Conservation (phyloP, 331 rosid species). For the Rhamnella rubrinervis region DNA sequence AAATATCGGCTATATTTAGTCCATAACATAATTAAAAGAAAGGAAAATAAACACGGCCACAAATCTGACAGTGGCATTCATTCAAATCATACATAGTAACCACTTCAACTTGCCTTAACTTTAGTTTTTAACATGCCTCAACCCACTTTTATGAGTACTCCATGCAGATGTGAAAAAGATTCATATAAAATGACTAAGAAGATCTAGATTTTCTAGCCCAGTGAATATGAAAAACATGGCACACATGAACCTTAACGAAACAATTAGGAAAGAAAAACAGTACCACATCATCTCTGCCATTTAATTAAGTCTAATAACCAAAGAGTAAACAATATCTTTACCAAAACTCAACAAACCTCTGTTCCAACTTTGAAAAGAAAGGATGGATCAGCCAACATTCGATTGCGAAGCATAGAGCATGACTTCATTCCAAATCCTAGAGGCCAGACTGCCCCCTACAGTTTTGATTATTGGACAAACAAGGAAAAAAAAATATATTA, state of each 20-base stretch:
- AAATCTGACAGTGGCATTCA: not conserved
- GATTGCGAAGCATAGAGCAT: conserved; percentile 76
- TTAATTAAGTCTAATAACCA: not conserved
- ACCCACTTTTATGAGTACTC: not conserved
- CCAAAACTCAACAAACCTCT: conserved; percentile 63
- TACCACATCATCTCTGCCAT: not conserved
- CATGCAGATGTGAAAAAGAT: not conserved
- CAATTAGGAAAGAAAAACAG: no score
- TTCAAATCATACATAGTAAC: not conserved
- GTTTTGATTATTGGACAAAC: not conserved
- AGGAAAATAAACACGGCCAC: no score
- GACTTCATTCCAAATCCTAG: conserved; percentile 68
- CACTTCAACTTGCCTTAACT: not conserved
- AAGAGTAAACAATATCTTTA: not conserved
- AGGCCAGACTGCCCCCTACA: conserved; percentile 72
- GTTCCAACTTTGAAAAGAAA: conserved; percentile 92
- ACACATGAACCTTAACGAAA: not conserved
- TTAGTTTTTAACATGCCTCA: not conserved
- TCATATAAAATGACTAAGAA: not conserved
- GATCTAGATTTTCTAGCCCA: not conserved
- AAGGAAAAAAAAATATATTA: not conserved
- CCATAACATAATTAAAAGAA: no score
- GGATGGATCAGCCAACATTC: conserved; percentile 89
- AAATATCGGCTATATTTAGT: no score
- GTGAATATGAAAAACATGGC: not conserved